Evolutionary conservation across 2,329 filamentous ascomycete species (phyloP), one percentile per base, ranked within the genome.

Genomic region (Sarocladium brachiariae): DNA sequence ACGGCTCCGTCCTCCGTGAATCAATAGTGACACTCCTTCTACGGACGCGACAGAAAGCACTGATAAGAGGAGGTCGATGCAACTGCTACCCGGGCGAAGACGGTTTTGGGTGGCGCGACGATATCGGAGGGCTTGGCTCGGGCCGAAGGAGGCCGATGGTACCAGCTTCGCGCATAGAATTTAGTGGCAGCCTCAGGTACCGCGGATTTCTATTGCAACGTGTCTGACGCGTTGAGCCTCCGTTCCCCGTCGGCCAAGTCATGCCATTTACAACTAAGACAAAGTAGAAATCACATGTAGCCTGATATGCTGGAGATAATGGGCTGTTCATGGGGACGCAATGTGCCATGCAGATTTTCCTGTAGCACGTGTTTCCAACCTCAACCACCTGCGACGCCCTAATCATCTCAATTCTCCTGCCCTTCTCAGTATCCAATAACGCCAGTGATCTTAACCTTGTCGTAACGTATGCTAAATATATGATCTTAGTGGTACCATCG

Each of bases 1-100:
- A 21, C 43, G 43, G 43, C 27, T 47, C 43, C 43, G 43, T 47
- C 43, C 37, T 47, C 43, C 43, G 43, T 30, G 27, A 3, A 18
- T 5, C 16, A 33, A n/a, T 6, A 7, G 25, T 5, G n/a, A 23
- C 25, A 25, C 25, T 19, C 10, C 13, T 16, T n/a, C 14, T 45
- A 23, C 30, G 39, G 43, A 47, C 7, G 24, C 10, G 24, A 21
- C 11, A 8, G 18, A 39, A 16, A 13, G 25, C 19, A 43, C 43
- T 47, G 43, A 47, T 47, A 47, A 47, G 4, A 23, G n/a, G 14
- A 18, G 25, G 7, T 21, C 25, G 43, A 31, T n/a, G 25, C 39
- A 19, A 45, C 14, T 19, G 37, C 9, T 37, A n/a, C 9, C 34
- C 34, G 34, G 16, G 7, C 11, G 16, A 37, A 37, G 34, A 6